Conservation (phyloP, 768 basidiomycete genomes). For the Naganishia onofrii region DNA sequence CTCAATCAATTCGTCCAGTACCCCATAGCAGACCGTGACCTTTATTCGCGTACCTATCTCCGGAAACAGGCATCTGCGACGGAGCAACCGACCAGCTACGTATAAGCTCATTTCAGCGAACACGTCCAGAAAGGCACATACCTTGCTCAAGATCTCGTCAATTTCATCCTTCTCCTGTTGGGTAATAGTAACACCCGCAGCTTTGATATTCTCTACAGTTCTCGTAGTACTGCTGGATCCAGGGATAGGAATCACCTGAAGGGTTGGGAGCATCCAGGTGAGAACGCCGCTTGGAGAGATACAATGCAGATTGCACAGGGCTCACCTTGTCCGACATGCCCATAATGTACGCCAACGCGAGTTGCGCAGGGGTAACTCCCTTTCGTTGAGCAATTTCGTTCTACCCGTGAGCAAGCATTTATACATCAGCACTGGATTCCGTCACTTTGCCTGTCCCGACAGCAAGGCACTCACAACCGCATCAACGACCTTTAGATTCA, state of each 20-base stretch:
- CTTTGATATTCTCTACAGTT: conserved; percentile 57
- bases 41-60: conserved; percentile 27
- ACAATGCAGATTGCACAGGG: neutral
- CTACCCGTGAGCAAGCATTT: conserved; percentile 18
- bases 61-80: conserved; percentile 5
- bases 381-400: conserved; percentile 55
- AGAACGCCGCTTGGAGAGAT: neutral
- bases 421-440: neutral
- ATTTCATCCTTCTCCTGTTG: conserved; percentile 56
- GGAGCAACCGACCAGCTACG: neutral
- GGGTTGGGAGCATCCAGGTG: neutral
- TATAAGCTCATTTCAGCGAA: neutral
- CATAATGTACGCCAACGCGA: conserved; percentile 54
- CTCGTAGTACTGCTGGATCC: conserved; percentile 56
- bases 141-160: conserved; percentile 46
- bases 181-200: conserved; percentile 55
- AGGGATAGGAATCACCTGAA: conserved; percentile 58
- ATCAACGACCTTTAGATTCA: conserved; percentile 57
- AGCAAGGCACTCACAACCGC: conserved; percentile 43
- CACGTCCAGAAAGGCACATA: conserved; percentile 10
- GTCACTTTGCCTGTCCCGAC: too few species aligned
- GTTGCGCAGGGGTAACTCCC: conserved; percentile 54
- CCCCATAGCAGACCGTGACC: conserved; percentile 30
- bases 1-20: conserved; percentile 24
- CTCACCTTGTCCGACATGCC: conserved; percentile 43